Percentiles rank a stretch among this genome's conserved stretches.
Evolutionary conservation across 192 early-diverging fungal species (phyloP).

Genomic region (Coemansia pectinata): DNA sequence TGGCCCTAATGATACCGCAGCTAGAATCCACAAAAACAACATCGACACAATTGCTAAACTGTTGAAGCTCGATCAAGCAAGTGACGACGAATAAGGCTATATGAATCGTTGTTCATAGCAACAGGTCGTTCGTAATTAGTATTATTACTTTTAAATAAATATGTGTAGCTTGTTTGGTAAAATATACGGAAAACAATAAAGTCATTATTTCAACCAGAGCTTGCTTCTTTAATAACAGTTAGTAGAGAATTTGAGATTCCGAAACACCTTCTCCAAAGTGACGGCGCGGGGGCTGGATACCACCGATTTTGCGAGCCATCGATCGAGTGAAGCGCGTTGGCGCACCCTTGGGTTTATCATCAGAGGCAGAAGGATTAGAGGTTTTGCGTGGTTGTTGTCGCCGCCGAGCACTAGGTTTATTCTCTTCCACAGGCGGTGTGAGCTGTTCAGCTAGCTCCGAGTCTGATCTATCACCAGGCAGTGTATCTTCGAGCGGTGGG

Average conservation of each 20-base stretch:
- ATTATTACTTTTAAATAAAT: background rate
- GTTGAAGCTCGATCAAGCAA: background rate
- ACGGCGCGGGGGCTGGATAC: constrained; percentile 31
- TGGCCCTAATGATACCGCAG: background rate
- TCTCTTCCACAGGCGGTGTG: background rate
- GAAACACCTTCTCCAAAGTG: constrained; percentile 50
- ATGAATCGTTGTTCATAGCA: too few species aligned
- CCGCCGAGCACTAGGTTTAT: background rate
- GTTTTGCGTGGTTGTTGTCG: constrained; percentile 8
- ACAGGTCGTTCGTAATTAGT: background rate
- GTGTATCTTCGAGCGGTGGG: background rate
- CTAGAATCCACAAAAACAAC: background rate
- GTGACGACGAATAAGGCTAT: background rate
- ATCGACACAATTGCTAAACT: background rate
- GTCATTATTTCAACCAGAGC: too few species aligned
- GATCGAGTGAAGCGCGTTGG: constrained; percentile 44
- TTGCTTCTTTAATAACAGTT: background rate
- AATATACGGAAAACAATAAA: too few species aligned
- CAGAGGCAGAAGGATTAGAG: background rate
- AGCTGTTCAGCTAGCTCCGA: background rate
- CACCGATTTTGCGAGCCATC: constrained; percentile 43
- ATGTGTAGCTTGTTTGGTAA: too few species aligned
- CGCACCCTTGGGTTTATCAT: background rate
- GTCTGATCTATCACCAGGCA: background rate
- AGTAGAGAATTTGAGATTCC: constrained; percentile 37